Conservation (phyloP, 2,329 filamentous ascomycete genomes). For the Camillea tinctor region DNA sequence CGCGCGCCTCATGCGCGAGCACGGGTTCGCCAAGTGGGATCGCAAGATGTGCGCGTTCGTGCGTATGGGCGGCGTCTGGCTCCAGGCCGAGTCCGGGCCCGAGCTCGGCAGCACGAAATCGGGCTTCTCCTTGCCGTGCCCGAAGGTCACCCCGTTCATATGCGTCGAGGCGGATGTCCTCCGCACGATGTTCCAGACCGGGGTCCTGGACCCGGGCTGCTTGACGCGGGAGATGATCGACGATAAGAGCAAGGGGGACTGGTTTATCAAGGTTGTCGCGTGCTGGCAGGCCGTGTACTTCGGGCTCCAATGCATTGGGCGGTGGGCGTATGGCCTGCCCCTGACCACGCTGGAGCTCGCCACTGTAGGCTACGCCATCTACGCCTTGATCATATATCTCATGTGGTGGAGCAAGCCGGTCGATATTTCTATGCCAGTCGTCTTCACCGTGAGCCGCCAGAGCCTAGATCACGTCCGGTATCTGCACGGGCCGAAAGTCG, state of each 20-base stretch:
- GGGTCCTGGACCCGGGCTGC: not conserved
- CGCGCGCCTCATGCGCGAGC: not conserved
- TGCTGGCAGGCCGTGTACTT: not conserved
- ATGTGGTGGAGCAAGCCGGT: not conserved
- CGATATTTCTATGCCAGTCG: not conserved
- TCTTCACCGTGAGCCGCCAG: not conserved
- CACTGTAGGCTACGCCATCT: not conserved
- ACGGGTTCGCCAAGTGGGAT: not conserved
- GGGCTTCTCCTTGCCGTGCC: not conserved
- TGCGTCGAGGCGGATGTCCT: not conserved
- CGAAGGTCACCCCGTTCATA: too few relatives aligned
- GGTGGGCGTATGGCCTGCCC: not conserved
- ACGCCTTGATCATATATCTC: not conserved
- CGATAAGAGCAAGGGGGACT: not conserved
- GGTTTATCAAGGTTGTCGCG: not conserved
- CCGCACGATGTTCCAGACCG: not conserved
- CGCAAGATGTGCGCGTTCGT: not conserved
- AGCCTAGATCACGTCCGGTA: not conserved
- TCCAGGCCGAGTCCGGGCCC: not conserved
- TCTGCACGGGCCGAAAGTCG: not conserved
- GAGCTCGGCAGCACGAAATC: not conserved
- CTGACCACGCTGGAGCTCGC: not conserved
- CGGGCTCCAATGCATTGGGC: not conserved
- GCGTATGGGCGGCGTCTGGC: not conserved
- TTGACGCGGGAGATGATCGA: not conserved